Evolutionary conservation across 768 basidiomycete species (phyloP).

Genomic region (Boletus speciosus): DNA sequence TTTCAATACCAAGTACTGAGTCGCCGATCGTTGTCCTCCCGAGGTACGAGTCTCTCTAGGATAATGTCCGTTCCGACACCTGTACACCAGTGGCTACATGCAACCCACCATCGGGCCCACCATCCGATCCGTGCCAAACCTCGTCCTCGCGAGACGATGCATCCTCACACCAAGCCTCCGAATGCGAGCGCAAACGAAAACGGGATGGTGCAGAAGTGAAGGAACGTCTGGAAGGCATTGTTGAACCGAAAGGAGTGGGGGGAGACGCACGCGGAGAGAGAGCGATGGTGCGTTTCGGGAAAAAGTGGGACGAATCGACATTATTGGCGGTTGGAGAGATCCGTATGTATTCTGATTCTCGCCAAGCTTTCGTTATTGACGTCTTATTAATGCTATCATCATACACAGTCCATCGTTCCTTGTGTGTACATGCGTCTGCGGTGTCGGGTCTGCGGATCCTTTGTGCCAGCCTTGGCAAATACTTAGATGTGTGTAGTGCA

Average conservation of each 20-base stretch:
- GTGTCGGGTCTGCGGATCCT: neutral
- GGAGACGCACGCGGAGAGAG: slow-evolving; percentile 69
- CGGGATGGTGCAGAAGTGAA: slow-evolving; percentile 61
- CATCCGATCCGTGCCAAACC: slow-evolving; percentile 39
- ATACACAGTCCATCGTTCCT: neutral
- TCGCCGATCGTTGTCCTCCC: too few relatives aligned
- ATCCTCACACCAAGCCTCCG: slow-evolving; percentile 13
- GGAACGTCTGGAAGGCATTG: slow-evolving; percentile 70
- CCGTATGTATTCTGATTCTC: slow-evolving; percentile 45
- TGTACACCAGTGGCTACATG: too few relatives aligned
- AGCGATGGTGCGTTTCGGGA: slow-evolving; percentile 69
- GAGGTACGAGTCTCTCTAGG: too few relatives aligned
- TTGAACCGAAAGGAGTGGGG: slow-evolving; percentile 78
- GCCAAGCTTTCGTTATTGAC: slow-evolving; percentile 5
- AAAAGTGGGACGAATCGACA: slow-evolving; percentile 66
- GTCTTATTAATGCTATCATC: neutral
- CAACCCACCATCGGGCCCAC: slow-evolving; percentile 54
- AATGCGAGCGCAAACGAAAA: slow-evolving; percentile 60
- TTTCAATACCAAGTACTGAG: too few relatives aligned
- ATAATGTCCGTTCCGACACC: too few relatives aligned
- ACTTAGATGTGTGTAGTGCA: too few relatives aligned
- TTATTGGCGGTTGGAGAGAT: slow-evolving; percentile 80
- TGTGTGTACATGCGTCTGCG: neutral
- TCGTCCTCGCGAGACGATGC: neutral
- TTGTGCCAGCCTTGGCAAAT: neutral